Conservation (phyloP, 2,329 filamentous ascomycete species). For the Rutstroemia sp. region DNA sequence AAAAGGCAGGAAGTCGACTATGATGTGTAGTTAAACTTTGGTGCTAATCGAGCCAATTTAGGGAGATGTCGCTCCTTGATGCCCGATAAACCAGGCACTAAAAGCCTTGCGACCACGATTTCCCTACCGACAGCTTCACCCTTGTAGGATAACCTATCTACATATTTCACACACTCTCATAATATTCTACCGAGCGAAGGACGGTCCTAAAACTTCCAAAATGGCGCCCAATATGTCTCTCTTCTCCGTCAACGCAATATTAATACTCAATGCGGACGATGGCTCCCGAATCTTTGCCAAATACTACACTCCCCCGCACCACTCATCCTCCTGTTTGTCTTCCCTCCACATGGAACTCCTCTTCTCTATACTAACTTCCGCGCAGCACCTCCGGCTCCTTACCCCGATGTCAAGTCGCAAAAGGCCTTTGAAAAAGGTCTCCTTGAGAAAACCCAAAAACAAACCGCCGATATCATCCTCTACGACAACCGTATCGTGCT, state of each 20-base stretch:
- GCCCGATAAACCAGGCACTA: background rate
- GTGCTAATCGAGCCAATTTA: background rate
- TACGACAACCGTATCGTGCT: slow-evolving; percentile 96
- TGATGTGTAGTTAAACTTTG: background rate
- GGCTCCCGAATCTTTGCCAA: slow-evolving; percentile 88
- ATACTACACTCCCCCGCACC: slow-evolving; percentile 73
- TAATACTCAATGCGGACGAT: slow-evolving; percentile 78
- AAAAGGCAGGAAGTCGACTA: too few relatives aligned
- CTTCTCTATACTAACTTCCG: slow-evolving; percentile 19
- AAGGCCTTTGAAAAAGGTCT: slow-evolving; percentile 96
- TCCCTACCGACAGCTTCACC: slow-evolving; percentile 5
- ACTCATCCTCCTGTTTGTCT: slow-evolving; percentile 28
- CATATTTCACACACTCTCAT: background rate
- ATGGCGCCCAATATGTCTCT: slow-evolving; percentile 73
- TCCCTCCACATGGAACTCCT: slow-evolving; percentile 40
- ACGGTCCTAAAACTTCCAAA: slow-evolving; percentile 22
- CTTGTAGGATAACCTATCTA: background rate
- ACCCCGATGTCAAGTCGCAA: slow-evolving; percentile 84
- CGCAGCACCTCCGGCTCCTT: slow-evolving; percentile 54
- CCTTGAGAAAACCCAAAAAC: slow-evolving; percentile 91
- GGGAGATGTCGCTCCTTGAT: background rate
- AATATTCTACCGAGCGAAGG: background rate
- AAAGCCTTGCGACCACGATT: slow-evolving; percentile 8
- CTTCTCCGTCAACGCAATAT: slow-evolving; percentile 69
- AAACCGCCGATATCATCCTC: slow-evolving; percentile 90